These are phyloP conservation scores for Blastobotrys malaysiensis DNA, from an alignment of 1,139 yeast genomes.

Conservation along the genomic window DNA sequence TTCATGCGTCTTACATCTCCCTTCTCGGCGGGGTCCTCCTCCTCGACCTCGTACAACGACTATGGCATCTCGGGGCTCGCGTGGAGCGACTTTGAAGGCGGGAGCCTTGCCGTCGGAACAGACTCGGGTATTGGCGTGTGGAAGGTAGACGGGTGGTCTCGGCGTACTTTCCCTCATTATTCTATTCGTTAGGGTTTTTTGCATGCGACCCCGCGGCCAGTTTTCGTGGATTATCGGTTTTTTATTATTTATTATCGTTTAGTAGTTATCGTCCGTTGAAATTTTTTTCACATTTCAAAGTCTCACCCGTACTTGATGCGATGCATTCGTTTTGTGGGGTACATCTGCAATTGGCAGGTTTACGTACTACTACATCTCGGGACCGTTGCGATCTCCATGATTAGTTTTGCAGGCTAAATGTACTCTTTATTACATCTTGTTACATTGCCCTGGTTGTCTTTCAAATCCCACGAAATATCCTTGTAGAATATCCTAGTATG, in stretches of 20 bases:
- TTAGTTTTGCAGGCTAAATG: too few species aligned
- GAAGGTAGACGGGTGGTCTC: conserved; percentile 29
- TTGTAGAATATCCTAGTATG: too few species aligned
- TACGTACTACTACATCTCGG: too few species aligned
- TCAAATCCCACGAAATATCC: too few species aligned
- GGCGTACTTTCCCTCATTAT: conserved; percentile 29
- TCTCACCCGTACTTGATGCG: too few species aligned
- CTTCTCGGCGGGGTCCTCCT: neutral
- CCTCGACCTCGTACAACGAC: conserved; percentile 14
- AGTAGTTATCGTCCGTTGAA: too few species aligned
- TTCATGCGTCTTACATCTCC: neutral
- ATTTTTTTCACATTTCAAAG: too few species aligned
- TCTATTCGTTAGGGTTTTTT: conserved; percentile 17
- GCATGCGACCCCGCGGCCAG: neutral
- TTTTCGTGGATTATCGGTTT: neutral
- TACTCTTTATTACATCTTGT: too few species aligned
- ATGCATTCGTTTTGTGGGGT: too few species aligned
- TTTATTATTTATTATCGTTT: neutral
- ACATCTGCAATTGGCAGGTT: too few species aligned
- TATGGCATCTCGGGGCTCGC: conserved; percentile 34
- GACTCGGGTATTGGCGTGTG: conserved; percentile 33
- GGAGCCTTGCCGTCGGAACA: conserved; percentile 34
- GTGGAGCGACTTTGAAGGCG: conserved; percentile 35
- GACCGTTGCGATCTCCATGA: too few species aligned
- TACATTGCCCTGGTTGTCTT: too few species aligned